Conservation (phyloP, 2,329 filamentous ascomycete species). For the Fusarium penzigii region DNA sequence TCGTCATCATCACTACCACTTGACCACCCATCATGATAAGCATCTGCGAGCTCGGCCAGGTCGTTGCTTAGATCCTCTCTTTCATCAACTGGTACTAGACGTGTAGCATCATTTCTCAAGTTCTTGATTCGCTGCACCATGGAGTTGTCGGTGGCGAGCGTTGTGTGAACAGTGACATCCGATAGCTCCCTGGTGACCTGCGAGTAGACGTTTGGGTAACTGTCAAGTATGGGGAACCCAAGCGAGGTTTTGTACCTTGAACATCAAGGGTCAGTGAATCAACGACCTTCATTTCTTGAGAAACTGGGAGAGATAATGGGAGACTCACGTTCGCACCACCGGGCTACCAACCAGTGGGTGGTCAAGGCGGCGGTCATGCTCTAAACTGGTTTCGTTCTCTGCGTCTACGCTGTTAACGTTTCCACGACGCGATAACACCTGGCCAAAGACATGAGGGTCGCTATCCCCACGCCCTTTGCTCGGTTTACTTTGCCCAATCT, state of each 20-base stretch:
- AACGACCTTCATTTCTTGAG: too few relatives aligned
- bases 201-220: slow-evolving; percentile 76
- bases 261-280: neutral
- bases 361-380: slow-evolving; percentile 4
- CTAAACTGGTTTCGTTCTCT: slow-evolving; percentile 4
- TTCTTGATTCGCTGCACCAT: slow-evolving; percentile 69
- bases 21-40: slow-evolving; percentile 86
- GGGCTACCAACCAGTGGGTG: slow-evolving; percentile 30
- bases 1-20: slow-evolving; percentile 74
- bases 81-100: slow-evolving; percentile 71
- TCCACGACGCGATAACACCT: slow-evolving; percentile 25
- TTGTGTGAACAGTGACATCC: slow-evolving; percentile 48
- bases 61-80: slow-evolving; percentile 81
- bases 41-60: slow-evolving; percentile 79
- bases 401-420: slow-evolving; percentile 10
- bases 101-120: slow-evolving; percentile 64
- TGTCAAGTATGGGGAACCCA: slow-evolving; percentile 76
- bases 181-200: slow-evolving; percentile 36
- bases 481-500: slow-evolving; percentile 26
- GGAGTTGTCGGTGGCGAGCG: slow-evolving; percentile 72
- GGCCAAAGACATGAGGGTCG: slow-evolving; percentile 31
- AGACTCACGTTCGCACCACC: slow-evolving; percentile 31
- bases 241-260: slow-evolving; percentile 52
- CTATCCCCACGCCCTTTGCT: slow-evolving; percentile 5
- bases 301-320: neutral